Evolutionary conservation across 2,329 filamentous ascomycete genomes (phyloP), one percentile per base, ranked within the genome.

Genomic region (Byssoonygena ceratinophila): DNA sequence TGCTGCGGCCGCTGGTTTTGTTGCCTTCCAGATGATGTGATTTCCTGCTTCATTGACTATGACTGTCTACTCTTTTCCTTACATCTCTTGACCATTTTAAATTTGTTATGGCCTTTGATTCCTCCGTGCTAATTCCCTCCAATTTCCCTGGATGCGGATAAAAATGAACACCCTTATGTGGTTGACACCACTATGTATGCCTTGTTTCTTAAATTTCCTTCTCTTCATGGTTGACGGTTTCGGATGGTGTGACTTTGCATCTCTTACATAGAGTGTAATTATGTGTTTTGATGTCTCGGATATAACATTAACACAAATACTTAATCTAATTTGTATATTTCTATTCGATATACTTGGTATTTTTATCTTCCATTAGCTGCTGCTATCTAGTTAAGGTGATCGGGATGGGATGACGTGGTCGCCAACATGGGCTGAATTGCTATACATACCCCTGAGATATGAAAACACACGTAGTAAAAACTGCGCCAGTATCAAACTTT

Each of bases 1-100:
- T 14, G 44, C 55, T 46, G 32, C 54, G 20, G 43, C 55, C 37
- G 27, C 50, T 36, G 51, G 53, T 37, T n/a, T 58, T 16, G 8
- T 45, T 37, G 40, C 31, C 2, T 25, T 51, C 18, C 49, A 51
- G 20, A 36, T 58, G 37, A 46, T 51, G 18, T 58, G 52, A 46
- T 46, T 16, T 27, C 25, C 16, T 27, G 4, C 36, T 37, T 18
- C 18, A 7, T 34, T 34, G 31, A 34, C 14, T 34, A 12, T 18
- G 14, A 4, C 8, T 29, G 39, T 39, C 18, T 52, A 23, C 23
- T 40, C 37, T 22, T 12, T 23, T 16, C 7, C 32, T 34, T 37
- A 1, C n/a, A 18, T 22, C n/a, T n/a, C n/a, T n/a, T n/a, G n/a
- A n/a, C n/a, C n/a, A n/a, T n/a, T n/a, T n/a, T n/a, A n/a, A n/a